Base-by-base conservation (phyloP, 225 moss, liverwort and hornwort genomes). In the Antitrichia curtipendula region DNA sequence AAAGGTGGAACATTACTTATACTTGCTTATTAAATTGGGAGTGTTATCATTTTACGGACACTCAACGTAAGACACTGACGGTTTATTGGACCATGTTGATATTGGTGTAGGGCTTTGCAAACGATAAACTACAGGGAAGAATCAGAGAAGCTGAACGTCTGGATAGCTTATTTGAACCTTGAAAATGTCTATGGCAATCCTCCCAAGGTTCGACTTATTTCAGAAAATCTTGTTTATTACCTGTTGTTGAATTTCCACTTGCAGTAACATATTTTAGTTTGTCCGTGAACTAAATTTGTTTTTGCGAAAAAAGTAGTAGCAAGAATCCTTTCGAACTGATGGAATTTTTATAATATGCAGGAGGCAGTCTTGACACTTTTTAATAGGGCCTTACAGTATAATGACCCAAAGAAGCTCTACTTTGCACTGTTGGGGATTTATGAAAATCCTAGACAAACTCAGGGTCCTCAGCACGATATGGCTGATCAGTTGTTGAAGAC, bases 161-260 rank as follows among this genome's bases (percentile, higher is more conserved):
- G 99, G 97, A 95, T 99, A 71, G 99, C 99, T 41, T 99, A 94
- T 86, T 87, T 99, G 90, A 99, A 99, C 88, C 95, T 99, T 59
- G 99, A 99, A 87, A 97, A 99, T 85, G 95, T 91, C 80, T 99
- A 96, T 85, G 99, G 99, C 80, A 92, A 87, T 78, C 95, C 99
- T 28, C 92, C 93, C 47, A 96, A 96, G 98, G 98, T 94, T 84
- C 40, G 83, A 63, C 75, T 54, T 31, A 86, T 68, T 66, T 34
- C 27, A 47, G 60, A 54, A 58, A 54, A 12, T 20, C 59, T 85
- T 40, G 32, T 83, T 78, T 50, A 45, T 66, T 59, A 5, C 21
- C 50, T 84, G 47, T 75, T 73, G 81, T 53, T 58, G 22, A 54
- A 84, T 49, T 58, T 73, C 57, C 40, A n/a, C 45, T 82, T 71